phyloP scores from a whole-genome alignment of 176 grass and related monocot species.

The Cenchrus purpureus region DNA sequence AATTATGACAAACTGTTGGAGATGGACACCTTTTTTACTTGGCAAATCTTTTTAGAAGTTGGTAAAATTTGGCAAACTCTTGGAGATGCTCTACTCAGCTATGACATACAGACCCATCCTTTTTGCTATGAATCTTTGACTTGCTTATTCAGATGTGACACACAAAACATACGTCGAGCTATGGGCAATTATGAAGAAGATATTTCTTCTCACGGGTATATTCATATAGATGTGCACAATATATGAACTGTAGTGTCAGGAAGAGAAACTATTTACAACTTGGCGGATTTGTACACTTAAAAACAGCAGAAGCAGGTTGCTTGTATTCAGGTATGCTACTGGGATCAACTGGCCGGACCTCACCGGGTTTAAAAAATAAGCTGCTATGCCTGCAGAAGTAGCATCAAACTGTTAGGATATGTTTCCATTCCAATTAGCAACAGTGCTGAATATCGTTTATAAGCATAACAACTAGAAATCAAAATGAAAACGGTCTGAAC shows the following conservation, averaged over 20 bases:
- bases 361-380: slow-evolving; percentile 78
- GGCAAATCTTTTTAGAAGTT: no score
- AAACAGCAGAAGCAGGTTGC: slow-evolving; percentile 79
- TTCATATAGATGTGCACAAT: not conserved
- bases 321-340: slow-evolving; percentile 93
- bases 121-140: not conserved
- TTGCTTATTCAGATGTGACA: not conserved
- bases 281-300: slow-evolving; percentile 86
- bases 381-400: slow-evolving; percentile 74
- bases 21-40: no score
- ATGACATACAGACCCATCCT: not conserved
- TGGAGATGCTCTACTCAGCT: no score
- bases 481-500: slow-evolving; percentile 18
- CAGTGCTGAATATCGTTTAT: not conserved
- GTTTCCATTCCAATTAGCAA: not conserved
- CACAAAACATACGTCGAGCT: not conserved
- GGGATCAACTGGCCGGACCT: slow-evolving; percentile 76
- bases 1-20: no score
- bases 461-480: not conserved
- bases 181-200: not conserved
- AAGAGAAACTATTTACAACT: slow-evolving; percentile 67
- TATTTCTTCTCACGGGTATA: not conserved
- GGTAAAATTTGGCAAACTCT: no score
- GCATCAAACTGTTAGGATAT: slow-evolving; percentile 5
- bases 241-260: not conserved